Evolutionary conservation across 176 grass and related monocot species (phyloP), one percentile per base, ranked within the genome.

Genomic region (Raddia guianensis): DNA sequence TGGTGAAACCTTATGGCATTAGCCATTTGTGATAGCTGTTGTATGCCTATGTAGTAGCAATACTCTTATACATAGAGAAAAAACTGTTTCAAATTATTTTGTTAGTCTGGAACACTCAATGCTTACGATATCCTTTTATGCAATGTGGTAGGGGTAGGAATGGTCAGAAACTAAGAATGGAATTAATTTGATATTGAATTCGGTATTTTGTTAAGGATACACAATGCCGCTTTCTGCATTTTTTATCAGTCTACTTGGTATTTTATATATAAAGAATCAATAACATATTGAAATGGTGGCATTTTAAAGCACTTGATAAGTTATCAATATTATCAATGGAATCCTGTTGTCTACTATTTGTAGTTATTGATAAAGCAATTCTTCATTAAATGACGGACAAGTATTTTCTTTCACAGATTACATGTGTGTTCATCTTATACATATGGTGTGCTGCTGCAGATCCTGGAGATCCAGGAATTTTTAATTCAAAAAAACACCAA

Each of bases 391-490:
- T 77, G 46, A 54, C 18, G 68, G 20, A 10, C 9, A 65, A 44
- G 18, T 81, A 20, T 74, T 76, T 52, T 72, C 54, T 76, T 52
- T 72, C 54, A 55, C 87, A 95, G 90, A 83, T 92, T 83, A 72
- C 82, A 58, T 88, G 72, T 83, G 93, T 92, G 13, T 79, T 95
- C 56, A 53, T 73, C 21, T 79, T 92, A 76, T 95, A 95, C 66
- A 49, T 81, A 56, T 95, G 93, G 93, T 95, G 87, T 63, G 87
- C 93, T 46, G 93, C 87, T 54, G 80, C 90, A 33, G 82, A 95
- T 85, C 93, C 93, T 45, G 85, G 85, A 20, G 93, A 95, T 61
- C 93, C 87, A 59, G 93, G 93, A 10, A 77, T 95, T 86, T 95
- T 88, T 72, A 92, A 88, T 51, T 74, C 87, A 53, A 95, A 90